Evolutionary conservation across 352 stramenopile species (phyloP), one percentile per base, ranked within the genome.

Genomic region (Globisporangium paddicum): DNA sequence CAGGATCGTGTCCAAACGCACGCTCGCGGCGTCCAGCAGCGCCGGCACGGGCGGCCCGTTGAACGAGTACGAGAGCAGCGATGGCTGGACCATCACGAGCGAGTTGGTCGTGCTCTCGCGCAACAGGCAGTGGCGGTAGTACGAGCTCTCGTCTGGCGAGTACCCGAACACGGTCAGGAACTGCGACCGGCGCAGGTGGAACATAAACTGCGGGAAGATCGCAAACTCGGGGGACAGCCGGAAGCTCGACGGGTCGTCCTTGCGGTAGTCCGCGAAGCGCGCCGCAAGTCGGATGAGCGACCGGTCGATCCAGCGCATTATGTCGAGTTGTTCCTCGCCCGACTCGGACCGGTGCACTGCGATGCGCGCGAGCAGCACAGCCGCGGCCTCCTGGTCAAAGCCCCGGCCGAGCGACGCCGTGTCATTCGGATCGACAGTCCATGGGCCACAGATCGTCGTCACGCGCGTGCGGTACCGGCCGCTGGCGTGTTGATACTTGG

Each of bases 161-260:
- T 97, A 99, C 61, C 99, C 99, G 70, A 99, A 99, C 34, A 99
- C 84, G 34, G 99, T 98, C 58, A 99, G 78, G 73, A 99, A 99
- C 78, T 99, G 97, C 42, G 96, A 99, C 30, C 98, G 85, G 37
- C 98, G 88, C 54, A 99, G 68, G 82, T 99, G 97, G 79, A 99
- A 99, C 89, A 99, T 98, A 72, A 99, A 99, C 78, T 99, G 97
- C 47, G 98, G 97, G 75, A 99, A 99, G 62, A 99, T 97, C 53
- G 90, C 91, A 67, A 99, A 99, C 85, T 99, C 96, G 21, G 91
- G 82, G 48, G 93, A 91, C 40, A 99, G 79, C 0, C 93, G 86
- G 74, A 99, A 99, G 38, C 82, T 98, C 54, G 83, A 96, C 32
- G 96, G 96, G 68, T 99, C 95, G 70, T 99, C 97, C 67, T 98